phyloP scores from a whole-genome alignment of 2,329 filamentous ascomycete genomes.

The Colletotrichum orbiculare region DNA sequence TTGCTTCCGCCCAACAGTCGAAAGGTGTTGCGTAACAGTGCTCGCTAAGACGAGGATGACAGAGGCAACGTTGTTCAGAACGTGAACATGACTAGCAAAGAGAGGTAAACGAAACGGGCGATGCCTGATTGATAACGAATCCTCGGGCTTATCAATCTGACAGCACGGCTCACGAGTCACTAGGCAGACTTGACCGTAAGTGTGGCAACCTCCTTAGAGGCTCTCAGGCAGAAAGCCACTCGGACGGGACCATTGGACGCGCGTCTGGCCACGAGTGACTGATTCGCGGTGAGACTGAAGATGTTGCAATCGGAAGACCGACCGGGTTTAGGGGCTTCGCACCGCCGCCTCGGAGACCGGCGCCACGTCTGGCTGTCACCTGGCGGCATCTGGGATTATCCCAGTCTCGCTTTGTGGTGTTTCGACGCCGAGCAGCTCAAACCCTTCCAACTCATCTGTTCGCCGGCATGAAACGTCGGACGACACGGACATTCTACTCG shows the following conservation, averaged over 20 bases:
- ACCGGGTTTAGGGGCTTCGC: constrained; percentile 5
- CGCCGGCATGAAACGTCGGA: constrained; percentile 7
- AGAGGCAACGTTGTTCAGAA: too few species aligned
- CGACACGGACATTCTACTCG: background rate
- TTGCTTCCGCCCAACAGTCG: too few species aligned
- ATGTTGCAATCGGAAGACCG: constrained; percentile 24
- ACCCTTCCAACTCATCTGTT: background rate
- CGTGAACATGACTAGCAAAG: too few species aligned
- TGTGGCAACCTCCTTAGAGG: too few species aligned
- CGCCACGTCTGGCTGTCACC: constrained; percentile 4
- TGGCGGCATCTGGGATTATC: constrained; percentile 15
- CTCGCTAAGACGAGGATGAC: too few species aligned
- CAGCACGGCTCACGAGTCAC: too few species aligned
- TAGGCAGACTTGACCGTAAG: too few species aligned
- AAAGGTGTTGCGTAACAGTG: too few species aligned
- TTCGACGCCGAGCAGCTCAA: background rate
- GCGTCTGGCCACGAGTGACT: constrained; percentile 20
- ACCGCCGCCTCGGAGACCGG: constrained; percentile 12
- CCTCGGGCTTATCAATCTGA: too few species aligned
- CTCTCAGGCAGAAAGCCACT: too few species aligned
- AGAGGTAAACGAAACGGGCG: too few species aligned
- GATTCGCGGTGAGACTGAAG: constrained; percentile 31
- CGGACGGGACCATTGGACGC: background rate
- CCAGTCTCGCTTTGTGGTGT: background rate
- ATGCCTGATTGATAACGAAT: too few species aligned